A percentile compares a stretch with the other conserved stretches of the same genome.
Evolutionary conservation across 1,284 basidiomycete species (phyloP).

Genomic region (Ustilago loliicola): DNA sequence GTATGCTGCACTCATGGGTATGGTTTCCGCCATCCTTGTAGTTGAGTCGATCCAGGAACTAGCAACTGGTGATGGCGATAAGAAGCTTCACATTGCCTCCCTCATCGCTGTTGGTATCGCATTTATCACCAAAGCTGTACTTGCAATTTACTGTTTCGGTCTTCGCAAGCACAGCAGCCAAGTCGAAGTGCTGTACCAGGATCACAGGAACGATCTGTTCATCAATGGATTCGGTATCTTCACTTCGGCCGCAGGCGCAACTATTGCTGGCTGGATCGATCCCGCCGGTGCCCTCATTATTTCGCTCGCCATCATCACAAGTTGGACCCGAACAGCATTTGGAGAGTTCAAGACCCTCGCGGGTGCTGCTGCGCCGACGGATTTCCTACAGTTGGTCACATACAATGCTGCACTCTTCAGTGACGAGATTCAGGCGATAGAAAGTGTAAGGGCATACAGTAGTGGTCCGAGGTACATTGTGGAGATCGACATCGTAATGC

Average conservation of each 20-base stretch:
- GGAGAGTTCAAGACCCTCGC: slow-evolving; percentile 86
- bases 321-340: slow-evolving; percentile 76
- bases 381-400: slow-evolving; percentile 89
- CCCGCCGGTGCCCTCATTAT: slow-evolving; percentile 82
- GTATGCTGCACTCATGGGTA: slow-evolving; percentile 78
- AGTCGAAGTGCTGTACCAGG: slow-evolving; percentile 93
- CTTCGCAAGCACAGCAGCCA: slow-evolving; percentile 86
- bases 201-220: slow-evolving; percentile 81
- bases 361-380: slow-evolving; percentile 89
- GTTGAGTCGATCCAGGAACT: slow-evolving; percentile 85
- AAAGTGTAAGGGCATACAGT: slow-evolving; percentile 75
- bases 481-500: slow-evolving; percentile 94
- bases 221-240: slow-evolving; percentile 79
- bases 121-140: slow-evolving; percentile 83
- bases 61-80: slow-evolving; percentile 76
- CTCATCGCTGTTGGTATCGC: slow-evolving; percentile 85
- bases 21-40: slow-evolving; percentile 85
- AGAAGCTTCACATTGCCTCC: slow-evolving; percentile 83
- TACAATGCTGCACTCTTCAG: slow-evolving; percentile 81
- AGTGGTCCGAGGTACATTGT: slow-evolving; percentile 84
- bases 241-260: slow-evolving; percentile 90
- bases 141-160: slow-evolving; percentile 88
- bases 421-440: slow-evolving; percentile 85
- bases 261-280: slow-evolving; percentile 86
- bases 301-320: slow-evolving; percentile 81